Base-by-base conservation (phyloP, 768 basidiomycete genomes). In the Rhodotorula diobovata region DNA sequence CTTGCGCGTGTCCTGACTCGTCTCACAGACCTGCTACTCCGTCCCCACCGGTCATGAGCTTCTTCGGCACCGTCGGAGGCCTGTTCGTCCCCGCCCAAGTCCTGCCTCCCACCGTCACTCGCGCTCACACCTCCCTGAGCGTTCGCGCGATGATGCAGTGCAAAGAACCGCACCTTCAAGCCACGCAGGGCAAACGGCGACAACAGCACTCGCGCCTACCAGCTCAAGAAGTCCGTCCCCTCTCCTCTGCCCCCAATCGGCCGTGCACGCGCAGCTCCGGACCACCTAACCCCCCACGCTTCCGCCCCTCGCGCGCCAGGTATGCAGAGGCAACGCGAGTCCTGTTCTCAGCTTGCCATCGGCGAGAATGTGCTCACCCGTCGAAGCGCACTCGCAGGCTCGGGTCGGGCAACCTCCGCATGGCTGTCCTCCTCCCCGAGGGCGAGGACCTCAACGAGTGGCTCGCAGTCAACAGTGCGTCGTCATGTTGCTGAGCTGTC, bases 361-460 rank as follows among this genome's bases (percentile, higher is more conserved):
- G 14, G 28, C 6, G 30, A 1, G 0, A 14, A 20, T 37, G 12
- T 1, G 25, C 46, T 53, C 45, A 64, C 10, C 25, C n/a, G n/a
- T n/a, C n/a, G n/a, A 1, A 2, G 32, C 21, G 21, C 43, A 3
- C 15, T 2, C 3, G 34, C 70, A 75, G 74, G 39, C 82, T 94
- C 80, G 93, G 95, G 57, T 97, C 94, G 16, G 96, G 96, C 14
- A 98, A 98, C 82, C 82, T 99, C 71, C 84, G 94, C 68, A 83
- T 90, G 57, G 94, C 96, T 0, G 96, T 99, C 32, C 87, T 89
- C 72, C 84, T 98, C 30, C 96, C 96, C 0, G 96, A 97, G 76
- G 96, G 96, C 50, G 96, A 99, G 81, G 96, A 99, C 80, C 81
- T 87, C 77, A 95, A 94, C 76, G 96, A 99, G 81, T 99, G 96